Evolutionary conservation across 208 protist species (phyloP), one percentile per base, ranked within the genome.

Genomic region (Trypanosoma lewisi): DNA sequence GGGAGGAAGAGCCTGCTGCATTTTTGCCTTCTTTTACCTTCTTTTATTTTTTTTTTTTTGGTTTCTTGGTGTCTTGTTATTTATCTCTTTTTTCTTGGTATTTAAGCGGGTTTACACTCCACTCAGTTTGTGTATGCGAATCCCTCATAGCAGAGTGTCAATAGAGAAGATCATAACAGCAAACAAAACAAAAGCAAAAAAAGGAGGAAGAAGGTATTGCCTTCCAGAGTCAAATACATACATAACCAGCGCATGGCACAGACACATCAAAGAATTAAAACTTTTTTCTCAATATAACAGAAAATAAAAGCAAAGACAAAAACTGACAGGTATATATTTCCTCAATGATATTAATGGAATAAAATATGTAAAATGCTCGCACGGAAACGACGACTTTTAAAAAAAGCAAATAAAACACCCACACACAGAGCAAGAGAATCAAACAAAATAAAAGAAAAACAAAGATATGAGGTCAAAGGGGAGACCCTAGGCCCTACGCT

Each of bases 1-100:
- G 12, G 86, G 82, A 73, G 91, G 85, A 52, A 92, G 85, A 52
- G 91, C 68, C 45, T 90, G 78, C 58, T 87, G 80, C 87, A 89
- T 89, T 49, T 52, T 65, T 36, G 30, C 23, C 2, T 34, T 31
- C 34, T 21, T 6, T 36, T 42, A 0, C 6, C 25, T 62, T 19
- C 31, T 44, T 27, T 37, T 58, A 39, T 25, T 50, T 16, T 63
- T 48, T 50, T 42, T 44, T 44, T 55, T 30, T 55, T 39, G n/a
- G n/a, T 41, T 33, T 54, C 27, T 42, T 21, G 53, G 42, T 50
- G 47, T 53, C 19, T 12, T 16, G 19, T 28, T 8, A 19, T 12
- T 12, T 16, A 28, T 54, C 23, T 54, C 6, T 28, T 30, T 28
- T 17, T 54, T 54, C n/a, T n/a, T n/a, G n/a, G n/a, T n/a, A n/a